phyloP scores from a whole-genome alignment of 306 rosid genomes.

The Luffa aegyptiaca region DNA sequence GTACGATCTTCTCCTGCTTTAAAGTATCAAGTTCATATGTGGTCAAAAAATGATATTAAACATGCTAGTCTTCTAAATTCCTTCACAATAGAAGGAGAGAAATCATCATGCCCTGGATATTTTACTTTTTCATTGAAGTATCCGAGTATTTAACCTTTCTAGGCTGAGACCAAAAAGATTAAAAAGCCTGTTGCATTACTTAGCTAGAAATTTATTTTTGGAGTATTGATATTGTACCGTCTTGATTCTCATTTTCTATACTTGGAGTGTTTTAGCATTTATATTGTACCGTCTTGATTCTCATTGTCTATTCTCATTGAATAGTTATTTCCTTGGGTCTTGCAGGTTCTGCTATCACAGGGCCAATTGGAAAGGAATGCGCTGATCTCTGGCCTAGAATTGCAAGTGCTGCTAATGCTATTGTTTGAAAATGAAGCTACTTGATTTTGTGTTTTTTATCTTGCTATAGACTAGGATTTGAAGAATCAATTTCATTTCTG shows the following conservation, averaged over 20 bases:
- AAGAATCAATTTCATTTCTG: background rate
- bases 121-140: no score
- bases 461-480: background rate
- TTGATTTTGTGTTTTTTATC: background rate
- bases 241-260: background rate
- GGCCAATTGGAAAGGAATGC: conserved; percentile 16
- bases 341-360: conserved; percentile 15
- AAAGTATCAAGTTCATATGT: background rate
- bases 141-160: background rate
- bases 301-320: background rate
- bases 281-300: background rate
- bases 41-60: background rate
- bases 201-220: background rate
- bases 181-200: background rate
- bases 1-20: background rate
- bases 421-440: conserved; percentile 5
- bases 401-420: conserved; percentile 16
- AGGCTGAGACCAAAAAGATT: background rate
- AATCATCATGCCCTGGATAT: background rate
- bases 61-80: background rate
- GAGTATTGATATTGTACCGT: background rate
- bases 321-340: background rate
- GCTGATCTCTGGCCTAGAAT: conserved; percentile 15
- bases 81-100: background rate
- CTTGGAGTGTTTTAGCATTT: background rate